These are phyloP conservation scores for Metschnikowia hibisci DNA, from an alignment of 805 yeast species.

Conservation along the genomic window DNA sequence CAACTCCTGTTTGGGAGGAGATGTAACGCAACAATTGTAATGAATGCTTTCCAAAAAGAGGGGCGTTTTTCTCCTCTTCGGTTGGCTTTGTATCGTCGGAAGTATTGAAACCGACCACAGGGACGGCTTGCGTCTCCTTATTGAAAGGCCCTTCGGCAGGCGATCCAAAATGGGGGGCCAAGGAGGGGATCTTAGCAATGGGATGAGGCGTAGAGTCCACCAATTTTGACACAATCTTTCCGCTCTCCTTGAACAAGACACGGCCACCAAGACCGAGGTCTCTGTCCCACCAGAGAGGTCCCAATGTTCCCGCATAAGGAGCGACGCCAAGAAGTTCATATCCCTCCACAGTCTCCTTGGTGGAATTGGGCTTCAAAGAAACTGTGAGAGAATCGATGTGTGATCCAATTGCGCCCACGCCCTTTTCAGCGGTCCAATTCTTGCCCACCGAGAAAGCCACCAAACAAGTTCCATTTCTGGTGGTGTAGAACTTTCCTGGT, in stretches of 20 bases:
- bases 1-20: conserved; percentile 55
- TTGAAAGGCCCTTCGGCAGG: conserved; percentile 70
- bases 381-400: conserved; percentile 73
- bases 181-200: conserved; percentile 75
- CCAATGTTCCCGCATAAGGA: conserved; percentile 71
- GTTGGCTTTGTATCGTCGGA: conserved; percentile 41
- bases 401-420: conserved; percentile 69
- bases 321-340: conserved; percentile 79
- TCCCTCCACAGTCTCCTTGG: conserved; percentile 61
- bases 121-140: conserved; percentile 72
- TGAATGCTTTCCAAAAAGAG: conserved; percentile 66
- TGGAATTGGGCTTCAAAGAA: conserved; percentile 68
- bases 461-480: conserved; percentile 63
- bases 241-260: conserved; percentile 46
- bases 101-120: conserved; percentile 59
- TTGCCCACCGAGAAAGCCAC: conserved; percentile 69
- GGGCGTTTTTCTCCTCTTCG: conserved; percentile 58
- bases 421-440: conserved; percentile 59
- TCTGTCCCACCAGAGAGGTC: conserved; percentile 74
- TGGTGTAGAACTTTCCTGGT: conserved; percentile 61
- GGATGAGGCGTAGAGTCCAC: conserved; percentile 62
- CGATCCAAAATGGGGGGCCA: conserved; percentile 84
- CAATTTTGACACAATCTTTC: conserved; percentile 39
- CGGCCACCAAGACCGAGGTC: conserved; percentile 85
- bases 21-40: conserved; percentile 64